Base-by-base conservation (phyloP, 176 grass and related monocot genomes). In the Poa annua region DNA sequence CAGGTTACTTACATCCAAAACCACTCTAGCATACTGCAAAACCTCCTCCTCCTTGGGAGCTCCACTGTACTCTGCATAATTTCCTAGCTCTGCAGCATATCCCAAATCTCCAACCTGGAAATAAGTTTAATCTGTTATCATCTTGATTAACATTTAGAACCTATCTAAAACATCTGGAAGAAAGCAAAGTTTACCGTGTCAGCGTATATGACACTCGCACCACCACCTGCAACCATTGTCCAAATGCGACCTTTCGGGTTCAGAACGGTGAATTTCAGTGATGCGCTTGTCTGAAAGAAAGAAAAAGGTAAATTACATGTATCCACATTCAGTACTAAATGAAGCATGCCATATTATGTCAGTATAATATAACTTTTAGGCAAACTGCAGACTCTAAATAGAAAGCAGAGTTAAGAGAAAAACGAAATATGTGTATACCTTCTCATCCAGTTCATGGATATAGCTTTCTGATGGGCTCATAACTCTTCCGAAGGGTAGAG, bases 211-310 rank as follows among this genome's bases (percentile, higher is more conserved):
- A 98, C 95, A 80, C 92, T 95, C 14, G 95, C 92, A 86, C 95
- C 95, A 49, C 95, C 95, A 82, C 95, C 95, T 32, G 95, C 95
- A 85, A 95, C 95, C 95, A 98, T 98, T 75, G 95, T 98, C 95
- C 92, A 98, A 60, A 98, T 95, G 64, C 88, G 95, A n/a, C 95
- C 92, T 84, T 98, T 89, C 25, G 90, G 90, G 83, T 98, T 98
- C 83, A 98, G 69, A 79, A 98, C 77, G 33, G 92, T 98, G 81
- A 98, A 98, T 81, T 98, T 98, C 76, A 98, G 86, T 75, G 96
- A 98, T 63, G 96, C 75, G 70, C 96, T 98, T 64, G 92, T 98
- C 92, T 98, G 81, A 77, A 87, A 85, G 64, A 89, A 89, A 48
- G 66, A 68, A 74, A 67, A 53, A 25, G 20, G 42, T 74, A 66